These are phyloP conservation scores for Lindgomyces ingoldianus DNA, from an alignment of 495 filamentous ascomycete species.

Conservation along the genomic window DNA sequence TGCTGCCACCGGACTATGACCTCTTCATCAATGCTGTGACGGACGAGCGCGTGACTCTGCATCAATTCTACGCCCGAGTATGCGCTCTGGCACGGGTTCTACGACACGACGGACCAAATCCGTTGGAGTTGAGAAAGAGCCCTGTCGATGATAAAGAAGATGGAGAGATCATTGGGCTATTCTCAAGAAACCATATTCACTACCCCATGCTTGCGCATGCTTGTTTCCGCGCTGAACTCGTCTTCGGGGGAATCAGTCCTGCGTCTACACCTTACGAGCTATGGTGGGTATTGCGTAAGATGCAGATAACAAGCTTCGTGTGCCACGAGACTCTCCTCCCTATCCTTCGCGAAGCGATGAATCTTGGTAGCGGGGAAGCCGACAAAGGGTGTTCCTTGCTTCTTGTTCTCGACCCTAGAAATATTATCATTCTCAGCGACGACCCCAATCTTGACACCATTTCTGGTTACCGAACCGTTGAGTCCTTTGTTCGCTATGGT, in stretches of 20 bases:
- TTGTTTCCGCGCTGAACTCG: slow-evolving; percentile 24
- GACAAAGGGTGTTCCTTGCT: slow-evolving; percentile 8
- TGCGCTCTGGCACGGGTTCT: slow-evolving; percentile 17
- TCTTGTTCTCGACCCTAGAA: slow-evolving; percentile 17
- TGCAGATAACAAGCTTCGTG: slow-evolving; percentile 22
- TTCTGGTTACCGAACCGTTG: slow-evolving; percentile 4
- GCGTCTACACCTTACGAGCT: slow-evolving; percentile 24
- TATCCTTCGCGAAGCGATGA: slow-evolving; percentile 17
- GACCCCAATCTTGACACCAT: slow-evolving; percentile 8
- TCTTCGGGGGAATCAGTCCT: slow-evolving; percentile 28
- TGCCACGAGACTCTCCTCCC: slow-evolving; percentile 20
- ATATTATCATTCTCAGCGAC: slow-evolving; percentile 24
- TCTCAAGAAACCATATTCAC: slow-evolving; percentile 26
- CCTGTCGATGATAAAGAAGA: slow-evolving; percentile 20
- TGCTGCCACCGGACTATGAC: slow-evolving; percentile 19
- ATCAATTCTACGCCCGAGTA: slow-evolving; percentile 21
- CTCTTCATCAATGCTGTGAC: slow-evolving; percentile 27
- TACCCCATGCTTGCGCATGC: slow-evolving; percentile 28
- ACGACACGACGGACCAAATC: slow-evolving; percentile 25
- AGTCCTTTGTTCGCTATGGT: slow-evolving; percentile 14
- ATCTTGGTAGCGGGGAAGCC: slow-evolving; percentile 12
- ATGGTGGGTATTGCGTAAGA: slow-evolving; percentile 22
- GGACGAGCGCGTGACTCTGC: slow-evolving; percentile 8
- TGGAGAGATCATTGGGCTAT: slow-evolving; percentile 25
- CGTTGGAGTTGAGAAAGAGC: slow-evolving; percentile 8